Evolutionary conservation across 108 stramenopile genomes (phyloP).

Genomic region (Stephanodiscus triporus): DNA sequence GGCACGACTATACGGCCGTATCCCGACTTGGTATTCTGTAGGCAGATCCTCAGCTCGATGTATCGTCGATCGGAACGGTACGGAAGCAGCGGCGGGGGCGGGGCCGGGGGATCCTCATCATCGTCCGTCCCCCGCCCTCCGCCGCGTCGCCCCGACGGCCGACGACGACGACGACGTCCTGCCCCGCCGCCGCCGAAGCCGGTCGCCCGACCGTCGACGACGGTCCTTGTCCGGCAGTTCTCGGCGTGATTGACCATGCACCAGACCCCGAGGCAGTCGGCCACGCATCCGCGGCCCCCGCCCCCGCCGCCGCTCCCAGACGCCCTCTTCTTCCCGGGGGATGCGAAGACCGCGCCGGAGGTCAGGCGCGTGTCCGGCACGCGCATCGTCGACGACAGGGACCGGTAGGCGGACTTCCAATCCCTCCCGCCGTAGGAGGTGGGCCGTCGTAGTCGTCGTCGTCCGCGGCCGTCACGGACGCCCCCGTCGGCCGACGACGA

Average conservation of each 20-base stretch:
- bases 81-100: background rate
- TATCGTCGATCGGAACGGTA: conserved; percentile 29
- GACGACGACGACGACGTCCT: background rate
- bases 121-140: too few species aligned
- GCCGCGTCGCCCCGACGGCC: background rate
- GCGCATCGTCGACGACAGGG: conserved; percentile 25
- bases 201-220: background rate
- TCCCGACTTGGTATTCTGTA: conserved; percentile 49
- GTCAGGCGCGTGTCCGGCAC: conserved; percentile 21
- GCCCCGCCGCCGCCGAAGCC: too few species aligned
- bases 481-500: conserved; percentile 3
- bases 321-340: conserved; percentile 6
- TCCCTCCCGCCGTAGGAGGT: conserved; percentile 2
- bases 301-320: background rate
- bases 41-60: conserved; percentile 37
- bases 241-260: conserved; percentile 42
- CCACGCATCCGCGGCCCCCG: background rate
- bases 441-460: background rate
- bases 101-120: too few species aligned
- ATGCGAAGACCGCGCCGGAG: conserved; percentile 40
- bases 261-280: conserved; percentile 41
- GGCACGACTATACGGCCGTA: conserved; percentile 24
- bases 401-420: conserved; percentile 25
- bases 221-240: conserved; percentile 42
- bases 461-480: background rate